phyloP scores from a whole-genome alignment of 768 basidiomycete species.

The Agrocybe praecox region DNA sequence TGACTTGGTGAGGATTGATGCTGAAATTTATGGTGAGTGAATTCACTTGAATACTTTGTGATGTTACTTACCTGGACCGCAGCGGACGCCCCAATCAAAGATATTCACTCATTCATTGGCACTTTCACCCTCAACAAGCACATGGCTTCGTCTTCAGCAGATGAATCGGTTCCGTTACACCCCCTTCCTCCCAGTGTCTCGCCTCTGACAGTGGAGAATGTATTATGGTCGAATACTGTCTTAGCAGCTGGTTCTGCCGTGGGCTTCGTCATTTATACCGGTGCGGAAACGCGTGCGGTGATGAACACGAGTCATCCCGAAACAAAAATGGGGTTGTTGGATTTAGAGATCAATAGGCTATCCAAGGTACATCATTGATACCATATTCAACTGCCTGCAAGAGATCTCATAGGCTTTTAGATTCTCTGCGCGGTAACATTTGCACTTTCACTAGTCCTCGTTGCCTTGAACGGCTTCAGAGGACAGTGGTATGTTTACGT shows the following conservation, averaged over 20 bases:
- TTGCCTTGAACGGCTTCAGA: conserved; percentile 94
- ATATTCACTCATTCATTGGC: conserved; percentile 94
- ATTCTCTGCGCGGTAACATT: conserved; percentile 96
- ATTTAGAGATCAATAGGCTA: conserved; percentile 92
- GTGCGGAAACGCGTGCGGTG: conserved; percentile 92
- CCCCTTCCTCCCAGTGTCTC: conserved; percentile 60
- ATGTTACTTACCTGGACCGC: not conserved
- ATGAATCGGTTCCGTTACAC: conserved; percentile 37
- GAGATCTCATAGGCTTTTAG: conserved; percentile 37
- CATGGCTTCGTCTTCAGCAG: conserved; percentile 23
- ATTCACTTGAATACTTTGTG: not conserved
- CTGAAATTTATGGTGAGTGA: conserved; percentile 85
- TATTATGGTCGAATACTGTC: conserved; percentile 97
- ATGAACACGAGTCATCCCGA: conserved; percentile 99
- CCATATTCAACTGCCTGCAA: not conserved
- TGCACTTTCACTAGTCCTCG: conserved; percentile 85
- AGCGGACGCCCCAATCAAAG: conserved; percentile 96
- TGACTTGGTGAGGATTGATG: conserved; percentile 68
- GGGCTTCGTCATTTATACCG: conserved; percentile 94
- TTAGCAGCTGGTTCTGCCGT: conserved; percentile 93
- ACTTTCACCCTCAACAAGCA: conserved; percentile 79
- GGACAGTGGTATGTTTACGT: conserved; percentile 97
- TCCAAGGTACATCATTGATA: conserved; percentile 79
- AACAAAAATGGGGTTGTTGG: conserved; percentile 91
- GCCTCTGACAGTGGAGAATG: conserved; percentile 93